Evolutionary conservation across 805 yeast species (phyloP).

Genomic region (Schwanniomyces polymorphus): DNA sequence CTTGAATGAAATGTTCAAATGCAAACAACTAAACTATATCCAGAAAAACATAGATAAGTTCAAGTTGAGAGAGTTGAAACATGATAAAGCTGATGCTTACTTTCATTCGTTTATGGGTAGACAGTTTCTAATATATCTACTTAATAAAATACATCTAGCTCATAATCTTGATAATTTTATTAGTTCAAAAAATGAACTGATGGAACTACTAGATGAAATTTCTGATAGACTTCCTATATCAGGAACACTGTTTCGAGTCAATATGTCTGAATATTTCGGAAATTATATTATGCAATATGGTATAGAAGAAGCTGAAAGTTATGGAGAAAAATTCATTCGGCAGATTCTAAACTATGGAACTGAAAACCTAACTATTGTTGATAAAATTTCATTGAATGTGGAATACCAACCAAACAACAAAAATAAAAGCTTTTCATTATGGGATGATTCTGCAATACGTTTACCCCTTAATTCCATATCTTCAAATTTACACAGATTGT

Average conservation of each 20-base stretch:
- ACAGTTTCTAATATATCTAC: constrained; percentile 4
- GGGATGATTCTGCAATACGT: background rate
- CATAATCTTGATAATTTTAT: constrained; percentile 10
- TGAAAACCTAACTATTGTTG: background rate
- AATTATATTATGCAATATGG: background rate
- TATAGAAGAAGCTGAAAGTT: background rate
- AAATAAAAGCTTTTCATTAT: background rate
- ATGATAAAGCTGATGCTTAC: constrained; percentile 1
- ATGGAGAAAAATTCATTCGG: background rate
- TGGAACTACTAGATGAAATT: constrained; percentile 2
- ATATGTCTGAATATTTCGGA: background rate
- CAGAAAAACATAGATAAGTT: background rate
- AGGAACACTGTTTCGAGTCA: background rate
- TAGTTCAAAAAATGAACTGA: constrained; percentile 7
- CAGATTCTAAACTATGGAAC: background rate
- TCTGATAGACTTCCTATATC: background rate
- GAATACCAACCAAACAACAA: background rate
- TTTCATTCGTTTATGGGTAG: constrained; percentile 3
- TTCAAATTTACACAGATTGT: constrained; percentile 2
- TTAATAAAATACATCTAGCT: constrained; percentile 9
- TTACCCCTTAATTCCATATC: background rate
- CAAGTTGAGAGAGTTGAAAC: background rate
- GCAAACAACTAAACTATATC: background rate
- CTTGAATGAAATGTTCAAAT: background rate
- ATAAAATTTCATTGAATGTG: background rate